These are phyloP conservation scores for Lyophyllum decastes DNA, from an alignment of 768 basidiomycete species.

Conservation along the genomic window DNA sequence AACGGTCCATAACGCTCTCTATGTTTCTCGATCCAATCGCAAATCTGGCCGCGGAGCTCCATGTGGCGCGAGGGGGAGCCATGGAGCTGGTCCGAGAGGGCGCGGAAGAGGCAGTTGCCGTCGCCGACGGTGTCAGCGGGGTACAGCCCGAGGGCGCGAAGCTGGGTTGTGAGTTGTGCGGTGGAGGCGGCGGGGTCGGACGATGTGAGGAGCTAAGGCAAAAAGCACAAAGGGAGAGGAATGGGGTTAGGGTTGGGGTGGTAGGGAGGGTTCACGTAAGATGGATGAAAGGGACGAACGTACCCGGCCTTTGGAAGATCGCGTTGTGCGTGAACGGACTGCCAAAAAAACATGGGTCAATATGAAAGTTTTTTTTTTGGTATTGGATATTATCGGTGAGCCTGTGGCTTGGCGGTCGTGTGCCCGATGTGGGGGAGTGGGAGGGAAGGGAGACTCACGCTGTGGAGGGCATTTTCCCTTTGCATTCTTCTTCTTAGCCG, in stretches of 20 bases:
- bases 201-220: conserved; percentile 28
- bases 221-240: not conserved
- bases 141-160: conserved; percentile 79
- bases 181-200: conserved; percentile 15
- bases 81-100: conserved; percentile 84
- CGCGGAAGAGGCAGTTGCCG: conserved; percentile 93
- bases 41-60: conserved; percentile 72
- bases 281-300: conserved; percentile 25
- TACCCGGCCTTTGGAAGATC: conserved; percentile 42
- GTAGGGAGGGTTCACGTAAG: conserved; percentile 12
- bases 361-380: not conserved
- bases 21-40: conserved; percentile 77
- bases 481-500: conserved; percentile 14
- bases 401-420: conserved; percentile 15
- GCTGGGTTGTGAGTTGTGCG: conserved; percentile 64
- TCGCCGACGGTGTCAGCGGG: conserved; percentile 87
- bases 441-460: conserved; percentile 10
- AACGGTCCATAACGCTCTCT: conserved; percentile 80
- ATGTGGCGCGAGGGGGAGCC: conserved; percentile 73
- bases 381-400: not conserved
- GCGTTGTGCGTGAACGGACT: conserved; percentile 41
- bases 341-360: conserved; percentile 8
- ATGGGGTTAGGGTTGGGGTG: conserved; percentile 27
- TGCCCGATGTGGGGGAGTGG: not conserved
- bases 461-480: conserved; percentile 14